Conservation (phyloP, 345 rosid species). For the Camelina sativa region DNA sequence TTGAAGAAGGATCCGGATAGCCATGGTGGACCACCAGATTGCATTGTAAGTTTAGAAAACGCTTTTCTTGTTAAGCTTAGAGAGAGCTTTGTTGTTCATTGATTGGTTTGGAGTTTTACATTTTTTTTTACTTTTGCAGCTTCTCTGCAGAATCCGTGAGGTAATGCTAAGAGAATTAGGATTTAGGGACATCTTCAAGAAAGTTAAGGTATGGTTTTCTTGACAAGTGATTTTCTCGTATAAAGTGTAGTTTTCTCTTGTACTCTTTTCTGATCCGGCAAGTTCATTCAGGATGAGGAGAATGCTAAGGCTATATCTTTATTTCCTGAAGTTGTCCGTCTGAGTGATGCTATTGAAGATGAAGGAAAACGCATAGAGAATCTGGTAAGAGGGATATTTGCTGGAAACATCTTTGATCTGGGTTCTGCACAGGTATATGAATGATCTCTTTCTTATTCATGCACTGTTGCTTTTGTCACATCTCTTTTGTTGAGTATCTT, state of each 20-base stretch:
- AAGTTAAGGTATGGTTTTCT: conserved; percentile 70
- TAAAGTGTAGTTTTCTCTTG: background rate
- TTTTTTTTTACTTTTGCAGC: conserved; percentile 47
- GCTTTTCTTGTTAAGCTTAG: background rate
- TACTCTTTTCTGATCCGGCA: conserved; percentile 13
- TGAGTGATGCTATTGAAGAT: conserved; percentile 78
- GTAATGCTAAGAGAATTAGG: conserved; percentile 90
- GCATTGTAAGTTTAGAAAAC: conserved; percentile 59
- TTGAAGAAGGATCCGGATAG: conserved; percentile 95
- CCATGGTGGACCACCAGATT: conserved; percentile 95
- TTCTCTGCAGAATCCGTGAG: conserved; percentile 91
- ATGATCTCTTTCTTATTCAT: conserved; percentile 9
- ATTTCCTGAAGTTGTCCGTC: conserved; percentile 69
- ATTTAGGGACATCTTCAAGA: conserved; percentile 93
- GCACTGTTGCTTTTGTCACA: background rate
- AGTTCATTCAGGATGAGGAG: conserved; percentile 78
- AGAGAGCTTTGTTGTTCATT: conserved; percentile 21
- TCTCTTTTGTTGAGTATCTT: conserved; percentile 10
- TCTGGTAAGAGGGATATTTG: conserved; percentile 86
- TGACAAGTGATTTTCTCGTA: background rate
- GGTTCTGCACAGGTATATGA: conserved; percentile 92
- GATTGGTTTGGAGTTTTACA: background rate
- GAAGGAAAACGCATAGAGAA: conserved; percentile 68
- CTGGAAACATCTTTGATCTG: conserved; percentile 96
- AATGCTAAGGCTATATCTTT: conserved; percentile 95